phyloP scores from a whole-genome alignment of 1,284 basidiomycete genomes.

The Apiotrichum gamsii region DNA sequence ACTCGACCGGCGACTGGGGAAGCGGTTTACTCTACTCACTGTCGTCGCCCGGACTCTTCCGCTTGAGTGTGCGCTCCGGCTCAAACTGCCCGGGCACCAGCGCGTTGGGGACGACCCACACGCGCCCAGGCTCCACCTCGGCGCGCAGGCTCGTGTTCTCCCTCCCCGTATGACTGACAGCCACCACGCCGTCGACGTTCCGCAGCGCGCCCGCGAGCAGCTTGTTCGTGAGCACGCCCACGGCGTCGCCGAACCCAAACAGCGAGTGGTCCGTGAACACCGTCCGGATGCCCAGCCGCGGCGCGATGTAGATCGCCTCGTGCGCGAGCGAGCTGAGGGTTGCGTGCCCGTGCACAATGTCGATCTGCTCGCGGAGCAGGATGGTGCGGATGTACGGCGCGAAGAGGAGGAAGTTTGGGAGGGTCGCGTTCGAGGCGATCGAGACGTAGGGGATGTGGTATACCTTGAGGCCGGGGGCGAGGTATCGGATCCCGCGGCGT shows the following conservation, averaged over 20 bases:
- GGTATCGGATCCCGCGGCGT: slow-evolving; percentile 81
- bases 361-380: slow-evolving; percentile 75
- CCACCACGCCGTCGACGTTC: slow-evolving; percentile 89
- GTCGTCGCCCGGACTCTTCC: slow-evolving; percentile 47
- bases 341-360: slow-evolving; percentile 88
- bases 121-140: slow-evolving; percentile 61
- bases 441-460: slow-evolving; percentile 88
- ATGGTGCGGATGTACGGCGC: slow-evolving; percentile 87
- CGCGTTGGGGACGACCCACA: slow-evolving; percentile 92
- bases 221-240: slow-evolving; percentile 95
- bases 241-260: slow-evolving; percentile 93
- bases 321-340: slow-evolving; percentile 83
- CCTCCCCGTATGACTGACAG: slow-evolving; percentile 92
- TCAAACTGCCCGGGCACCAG: slow-evolving; percentile 81
- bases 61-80: no score
- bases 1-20: neutral
- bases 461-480: slow-evolving; percentile 69
- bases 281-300: slow-evolving; percentile 63
- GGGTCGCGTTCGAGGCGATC: slow-evolving; percentile 80
- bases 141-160: slow-evolving; percentile 93
- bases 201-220: slow-evolving; percentile 76
- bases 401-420: slow-evolving; percentile 90
- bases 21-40: slow-evolving; percentile 60
- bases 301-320: slow-evolving; percentile 84
- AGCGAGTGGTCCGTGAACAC: slow-evolving; percentile 97